Conservation (phyloP, 176 grass and related monocot species). For the Urochloa ruziziensis region DNA sequence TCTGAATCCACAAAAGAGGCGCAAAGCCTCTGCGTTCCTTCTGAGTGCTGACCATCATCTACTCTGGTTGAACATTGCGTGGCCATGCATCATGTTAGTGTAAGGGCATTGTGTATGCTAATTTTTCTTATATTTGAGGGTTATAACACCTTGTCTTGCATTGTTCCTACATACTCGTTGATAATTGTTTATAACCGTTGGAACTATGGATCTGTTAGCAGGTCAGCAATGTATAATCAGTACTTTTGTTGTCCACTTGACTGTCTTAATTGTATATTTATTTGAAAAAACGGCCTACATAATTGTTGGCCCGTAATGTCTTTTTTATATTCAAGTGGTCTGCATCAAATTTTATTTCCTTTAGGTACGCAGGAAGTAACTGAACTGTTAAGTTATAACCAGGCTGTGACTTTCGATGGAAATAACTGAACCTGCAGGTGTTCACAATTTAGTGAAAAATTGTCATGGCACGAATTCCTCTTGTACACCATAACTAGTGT, state of each 20-base stretch:
- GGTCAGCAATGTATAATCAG: too few species aligned
- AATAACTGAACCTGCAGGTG: neutral
- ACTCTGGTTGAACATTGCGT: too few species aligned
- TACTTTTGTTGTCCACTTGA: too few species aligned
- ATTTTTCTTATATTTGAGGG: too few species aligned
- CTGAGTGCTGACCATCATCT: neutral
- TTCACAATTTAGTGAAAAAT: neutral
- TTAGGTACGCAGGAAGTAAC: neutral
- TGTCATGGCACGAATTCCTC: neutral
- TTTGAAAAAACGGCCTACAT: too few species aligned
- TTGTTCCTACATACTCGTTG: too few species aligned
- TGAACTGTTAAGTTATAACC: neutral
- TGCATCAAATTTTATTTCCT: neutral
- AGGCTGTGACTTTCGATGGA: neutral
- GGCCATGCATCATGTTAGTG: neutral
- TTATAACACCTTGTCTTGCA: neutral
- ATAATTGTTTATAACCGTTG: too few species aligned
- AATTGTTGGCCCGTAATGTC: neutral
- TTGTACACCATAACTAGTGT: neutral
- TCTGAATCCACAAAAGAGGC: too few species aligned
- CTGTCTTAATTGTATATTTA: too few species aligned
- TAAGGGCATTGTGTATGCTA: neutral
- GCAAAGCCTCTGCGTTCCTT: too few species aligned
- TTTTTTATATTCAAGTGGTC: neutral
- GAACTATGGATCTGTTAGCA: too few species aligned